Evolutionary conservation across 2,329 filamentous ascomycete genomes (phyloP), one percentile per base, ranked within the genome.

Genomic region (Fusarium chlamydosporum): DNA sequence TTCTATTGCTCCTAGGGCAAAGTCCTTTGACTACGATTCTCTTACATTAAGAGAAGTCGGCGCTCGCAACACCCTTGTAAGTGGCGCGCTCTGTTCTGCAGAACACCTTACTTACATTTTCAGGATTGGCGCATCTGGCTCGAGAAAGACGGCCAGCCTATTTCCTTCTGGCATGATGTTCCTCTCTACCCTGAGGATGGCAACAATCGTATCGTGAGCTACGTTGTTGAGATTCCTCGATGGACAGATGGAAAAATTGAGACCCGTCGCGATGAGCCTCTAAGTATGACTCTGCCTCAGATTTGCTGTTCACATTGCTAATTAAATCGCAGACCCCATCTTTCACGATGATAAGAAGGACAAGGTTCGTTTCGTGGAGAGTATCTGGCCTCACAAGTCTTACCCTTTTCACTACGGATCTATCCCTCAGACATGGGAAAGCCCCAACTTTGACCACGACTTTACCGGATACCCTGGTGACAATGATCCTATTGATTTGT

Each of bases 351-450:
- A 77, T n/a, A 76, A 77, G 47, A 76, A 79, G 15, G 69, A 75
- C 2, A 65, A 72, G 33, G 78, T 77, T 15, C 75, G 81, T 26
- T 82, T 79, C 23, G 79, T 82, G 13, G 78, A 80, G 51, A 81
- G 75, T 27, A 76, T 82, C 11, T 82, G 79, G 79, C 81, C 81
- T 37, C 80, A 82, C 71, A 81, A 79, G 71, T 75, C 79, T 0
- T 82, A 82, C 37, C 81, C 80, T 0, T 82, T 82, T 64, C 74
- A 79, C 27, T 82, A 82, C 48, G 81, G 81, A 0, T 82, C 80
- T 6, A 80, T 82, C 20, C 81, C 81, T 0, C 81, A 82, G 65
- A 82, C 81, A 0, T 82, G 81, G 81, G 81, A 82, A 69, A 79
- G 78, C 50, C 79, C 80, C 23, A 82, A 82, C 60, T 74, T 77